phyloP scores from a whole-genome alignment of 306 rosid genomes.

The Vicia villosa region DNA sequence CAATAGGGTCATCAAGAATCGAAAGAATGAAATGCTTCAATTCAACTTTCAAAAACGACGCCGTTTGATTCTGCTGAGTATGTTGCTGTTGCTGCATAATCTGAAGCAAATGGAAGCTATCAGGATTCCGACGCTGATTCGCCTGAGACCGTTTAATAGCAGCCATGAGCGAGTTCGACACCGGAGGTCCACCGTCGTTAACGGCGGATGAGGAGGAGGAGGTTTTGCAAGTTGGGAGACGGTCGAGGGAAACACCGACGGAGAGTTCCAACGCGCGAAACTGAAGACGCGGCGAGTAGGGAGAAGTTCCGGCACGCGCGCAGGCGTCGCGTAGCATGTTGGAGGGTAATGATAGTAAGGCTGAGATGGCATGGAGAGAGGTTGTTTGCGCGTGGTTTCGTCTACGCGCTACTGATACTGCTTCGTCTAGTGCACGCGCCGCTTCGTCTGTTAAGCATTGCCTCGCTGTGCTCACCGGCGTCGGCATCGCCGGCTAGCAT shows the following conservation, averaged over 20 bases:
- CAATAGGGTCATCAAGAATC: slow-evolving; percentile 93
- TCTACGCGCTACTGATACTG: slow-evolving; percentile 80
- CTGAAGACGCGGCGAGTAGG: slow-evolving; percentile 75
- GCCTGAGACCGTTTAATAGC: slow-evolving; percentile 95
- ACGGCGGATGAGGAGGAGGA: not conserved
- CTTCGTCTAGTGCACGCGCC: slow-evolving; percentile 79
- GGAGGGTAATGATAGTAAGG: slow-evolving; percentile 66
- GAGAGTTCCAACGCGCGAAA: slow-evolving; percentile 85
- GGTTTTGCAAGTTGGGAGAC: slow-evolving; percentile 59
- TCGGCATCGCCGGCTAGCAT: slow-evolving; percentile 98
- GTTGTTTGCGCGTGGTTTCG: slow-evolving; percentile 87
- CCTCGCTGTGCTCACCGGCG: slow-evolving; percentile 94
- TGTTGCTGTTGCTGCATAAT: slow-evolving; percentile 61
- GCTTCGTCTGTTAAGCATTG: slow-evolving; percentile 94
- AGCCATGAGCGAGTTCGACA: slow-evolving; percentile 92
- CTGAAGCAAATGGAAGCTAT: slow-evolving; percentile 74
- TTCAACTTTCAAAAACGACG: slow-evolving; percentile 80
- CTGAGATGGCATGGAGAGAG: slow-evolving; percentile 86
- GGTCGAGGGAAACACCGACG: slow-evolving; percentile 87
- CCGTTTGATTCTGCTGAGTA: slow-evolving; percentile 43
- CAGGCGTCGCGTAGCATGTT: slow-evolving; percentile 80
- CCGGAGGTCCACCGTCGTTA: slow-evolving; percentile 68
- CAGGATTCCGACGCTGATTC: slow-evolving; percentile 90
- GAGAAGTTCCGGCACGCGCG: slow-evolving; percentile 68
- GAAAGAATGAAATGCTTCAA: slow-evolving; percentile 81